phyloP scores from a whole-genome alignment of 495 filamentous ascomycete species.

The Lophiotrema nucula region DNA sequence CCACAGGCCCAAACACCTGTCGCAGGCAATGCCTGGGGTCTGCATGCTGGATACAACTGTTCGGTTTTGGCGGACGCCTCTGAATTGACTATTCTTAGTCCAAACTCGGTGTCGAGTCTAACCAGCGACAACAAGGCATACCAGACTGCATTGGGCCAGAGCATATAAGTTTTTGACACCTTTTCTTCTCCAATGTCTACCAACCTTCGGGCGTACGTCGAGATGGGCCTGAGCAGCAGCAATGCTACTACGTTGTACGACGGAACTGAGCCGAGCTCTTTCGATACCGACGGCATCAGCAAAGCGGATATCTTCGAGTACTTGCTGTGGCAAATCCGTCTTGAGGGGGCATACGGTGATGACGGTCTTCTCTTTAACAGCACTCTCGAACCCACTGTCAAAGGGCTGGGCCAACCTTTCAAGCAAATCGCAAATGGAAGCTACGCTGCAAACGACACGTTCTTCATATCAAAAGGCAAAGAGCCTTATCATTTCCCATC shows the following conservation, averaged over 20 bases:
- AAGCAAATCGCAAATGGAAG: neutral
- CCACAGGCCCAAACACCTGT: neutral
- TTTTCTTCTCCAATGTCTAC: neutral
- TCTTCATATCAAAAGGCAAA: neutral
- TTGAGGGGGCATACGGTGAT: neutral
- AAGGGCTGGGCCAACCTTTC: neutral
- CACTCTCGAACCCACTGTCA: neutral
- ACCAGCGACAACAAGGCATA: neutral
- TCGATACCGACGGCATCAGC: neutral
- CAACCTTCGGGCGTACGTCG: neutral
- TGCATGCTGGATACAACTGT: neutral
- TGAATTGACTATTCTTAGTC: neutral
- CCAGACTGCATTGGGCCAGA: neutral
- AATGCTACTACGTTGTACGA: neutral
- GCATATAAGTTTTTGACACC: neutral
- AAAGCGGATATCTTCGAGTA: neutral
- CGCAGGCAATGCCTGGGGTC: neutral
- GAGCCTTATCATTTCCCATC: neutral
- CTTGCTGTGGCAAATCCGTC: neutral
- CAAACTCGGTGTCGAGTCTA: neutral
- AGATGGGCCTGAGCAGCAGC: neutral
- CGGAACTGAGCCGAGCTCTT: neutral
- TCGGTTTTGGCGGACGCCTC: neutral
- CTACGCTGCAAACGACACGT: neutral
- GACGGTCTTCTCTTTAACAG: neutral